Evolutionary conservation across 2,329 filamentous ascomycete genomes (phyloP), one percentile per base, ranked within the genome.

Genomic region (Microascus cirrosus): DNA sequence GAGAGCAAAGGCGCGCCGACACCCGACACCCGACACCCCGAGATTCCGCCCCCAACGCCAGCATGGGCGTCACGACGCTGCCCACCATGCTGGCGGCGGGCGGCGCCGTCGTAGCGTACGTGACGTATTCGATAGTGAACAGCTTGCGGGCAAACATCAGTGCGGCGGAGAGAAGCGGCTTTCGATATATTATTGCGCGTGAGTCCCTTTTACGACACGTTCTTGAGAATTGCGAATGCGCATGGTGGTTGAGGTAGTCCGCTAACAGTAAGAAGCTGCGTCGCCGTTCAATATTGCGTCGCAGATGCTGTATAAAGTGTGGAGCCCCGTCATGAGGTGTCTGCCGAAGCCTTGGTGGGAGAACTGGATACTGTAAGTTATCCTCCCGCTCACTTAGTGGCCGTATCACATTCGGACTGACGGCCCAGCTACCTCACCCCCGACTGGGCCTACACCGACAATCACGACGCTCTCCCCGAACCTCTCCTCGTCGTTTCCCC

Each of bases 401-500:
- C 35, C 15, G 22, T 28, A 12, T 22, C 18, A n/a, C 28, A 51
- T 42, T 35, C 22, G n/a, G 8, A 24, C 42, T 8, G 22, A 48
- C 20, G 7, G 15, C 35, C 54, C 61, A 83, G 81, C 51, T 70
- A 80, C 62, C 65, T 87, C 62, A 66, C 73, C n/a, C 79, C 79
- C 1, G 81, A 88, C 63, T 87, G 82, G 77, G 67, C 74, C 8
- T 87, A 81, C 70, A 67, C 69, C n/a, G 67, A 75, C 13, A 77
- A 79, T 32, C 79, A 84, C 63, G 73, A 76, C 22, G 74, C 80
- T 18, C 90, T 85, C 65, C 72, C 78, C 32, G 84, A 82, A 51
- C 85, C 79, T 13, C 85, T 89, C 63, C 63, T 90, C 8, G 64
- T 83, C n/a, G 85, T 85, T 8, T 78, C 82, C 0, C 84, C 86